Percentiles rank a stretch among this genome's conserved stretches.
Evolutionary conservation across 1,284 basidiomycete genomes (phyloP).

Genomic region (Cryptococcus wingfieldii): DNA sequence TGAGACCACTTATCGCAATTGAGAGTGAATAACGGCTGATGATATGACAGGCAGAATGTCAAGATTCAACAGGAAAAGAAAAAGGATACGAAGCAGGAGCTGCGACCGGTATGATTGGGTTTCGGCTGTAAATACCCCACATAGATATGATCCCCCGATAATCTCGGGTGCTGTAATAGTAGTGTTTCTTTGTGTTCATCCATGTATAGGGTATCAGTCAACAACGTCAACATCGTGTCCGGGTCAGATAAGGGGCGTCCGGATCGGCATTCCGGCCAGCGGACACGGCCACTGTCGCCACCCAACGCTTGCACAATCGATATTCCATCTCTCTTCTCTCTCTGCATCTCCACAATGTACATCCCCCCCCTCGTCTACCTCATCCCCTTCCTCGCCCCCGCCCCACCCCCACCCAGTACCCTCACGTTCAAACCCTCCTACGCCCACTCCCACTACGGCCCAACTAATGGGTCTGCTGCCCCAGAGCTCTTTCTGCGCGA

Average conservation of each 20-base stretch:
- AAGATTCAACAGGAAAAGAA: conserved; percentile 6
- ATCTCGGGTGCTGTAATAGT: background rate
- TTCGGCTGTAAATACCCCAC: too few relatives aligned
- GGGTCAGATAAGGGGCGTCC: background rate
- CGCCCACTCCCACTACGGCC: conserved; percentile 27
- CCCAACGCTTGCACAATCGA: background rate
- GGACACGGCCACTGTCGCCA: background rate
- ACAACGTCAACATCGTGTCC: background rate
- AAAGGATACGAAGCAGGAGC: conserved; percentile 7
- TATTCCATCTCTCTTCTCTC: background rate
- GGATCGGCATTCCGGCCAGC: background rate
- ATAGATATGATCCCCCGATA: too few relatives aligned
- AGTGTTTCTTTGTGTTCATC: background rate
- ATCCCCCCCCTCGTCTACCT: conserved; percentile 19
- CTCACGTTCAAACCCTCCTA: conserved; percentile 33
- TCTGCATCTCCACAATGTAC: conserved; percentile 24
- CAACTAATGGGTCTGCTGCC: background rate
- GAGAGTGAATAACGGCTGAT: background rate
- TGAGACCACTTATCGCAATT: conserved; percentile 1
- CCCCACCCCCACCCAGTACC: conserved; percentile 2
- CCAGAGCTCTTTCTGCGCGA: conserved; percentile 23
- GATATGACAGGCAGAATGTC: conserved; percentile 5
- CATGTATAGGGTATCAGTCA: too few relatives aligned
- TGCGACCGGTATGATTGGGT: background rate
- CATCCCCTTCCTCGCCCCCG: conserved; percentile 22